phyloP scores from a whole-genome alignment of 305 asterid genomes.

The Withania somnifera region DNA sequence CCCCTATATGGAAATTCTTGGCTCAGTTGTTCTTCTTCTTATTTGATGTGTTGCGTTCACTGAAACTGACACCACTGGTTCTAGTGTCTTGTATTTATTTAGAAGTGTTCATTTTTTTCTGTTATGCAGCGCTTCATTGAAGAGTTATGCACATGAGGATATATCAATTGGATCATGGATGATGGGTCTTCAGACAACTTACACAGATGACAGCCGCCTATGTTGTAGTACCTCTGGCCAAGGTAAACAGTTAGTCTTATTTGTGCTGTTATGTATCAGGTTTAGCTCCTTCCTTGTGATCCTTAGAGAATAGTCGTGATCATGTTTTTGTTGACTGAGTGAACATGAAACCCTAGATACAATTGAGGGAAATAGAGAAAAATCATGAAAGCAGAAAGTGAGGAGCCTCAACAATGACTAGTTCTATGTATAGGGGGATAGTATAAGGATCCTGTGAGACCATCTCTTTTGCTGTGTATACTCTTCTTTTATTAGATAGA shows the following conservation, averaged over 20 bases:
- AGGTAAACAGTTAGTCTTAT: conserved; percentile 37
- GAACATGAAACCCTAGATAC: background rate
- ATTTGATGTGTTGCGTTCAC: background rate
- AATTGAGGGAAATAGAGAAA: background rate
- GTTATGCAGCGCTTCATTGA: conserved; percentile 65
- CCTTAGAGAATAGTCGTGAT: background rate
- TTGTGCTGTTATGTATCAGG: background rate
- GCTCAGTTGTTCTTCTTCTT: background rate
- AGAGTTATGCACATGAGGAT: conserved; percentile 81
- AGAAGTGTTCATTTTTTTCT: background rate
- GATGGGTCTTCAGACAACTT: conserved; percentile 87
- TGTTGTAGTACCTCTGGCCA: conserved; percentile 67
- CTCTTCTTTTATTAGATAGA: background rate
- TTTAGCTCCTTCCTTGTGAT: background rate
- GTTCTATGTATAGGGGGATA: background rate
- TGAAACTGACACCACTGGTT: background rate
- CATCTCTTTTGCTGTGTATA: background rate
- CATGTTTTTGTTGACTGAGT: background rate
- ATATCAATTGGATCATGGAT: conserved; percentile 92
- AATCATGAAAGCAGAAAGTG: background rate
- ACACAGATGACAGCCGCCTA: conserved; percentile 71
- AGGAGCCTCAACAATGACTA: background rate
- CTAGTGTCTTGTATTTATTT: background rate
- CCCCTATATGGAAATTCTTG: background rate
- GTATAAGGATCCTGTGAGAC: background rate